Conservation (phyloP, 2,329 filamentous ascomycete species). For the Sclerotinia borealis region DNA sequence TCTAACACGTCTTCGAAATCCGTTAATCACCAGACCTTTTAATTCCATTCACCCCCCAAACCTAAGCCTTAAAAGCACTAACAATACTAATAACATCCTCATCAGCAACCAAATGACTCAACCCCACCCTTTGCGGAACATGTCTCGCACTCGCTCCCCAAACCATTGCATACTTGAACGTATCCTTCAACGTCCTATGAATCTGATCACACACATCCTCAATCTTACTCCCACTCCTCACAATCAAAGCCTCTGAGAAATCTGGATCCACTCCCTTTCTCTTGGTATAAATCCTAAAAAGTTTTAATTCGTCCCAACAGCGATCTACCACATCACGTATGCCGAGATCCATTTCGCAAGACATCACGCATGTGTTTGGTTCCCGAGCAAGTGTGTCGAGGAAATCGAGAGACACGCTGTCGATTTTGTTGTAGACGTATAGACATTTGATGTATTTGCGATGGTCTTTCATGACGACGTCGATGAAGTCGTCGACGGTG, state of each 20-base stretch:
- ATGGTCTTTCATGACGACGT: conserved; percentile 99
- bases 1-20: not conserved
- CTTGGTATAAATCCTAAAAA: conserved; percentile 96
- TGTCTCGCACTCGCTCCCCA: conserved; percentile 97
- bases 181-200: conserved; percentile 91
- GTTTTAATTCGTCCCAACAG: conserved; percentile 85
- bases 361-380: conserved; percentile 93
- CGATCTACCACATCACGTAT: conserved; percentile 89
- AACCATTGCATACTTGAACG: conserved; percentile 96
- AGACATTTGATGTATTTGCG: conserved; percentile 91
- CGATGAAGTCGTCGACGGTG: conserved; percentile 97
- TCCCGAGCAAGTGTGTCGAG: conserved; percentile 88
- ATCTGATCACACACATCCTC: conserved; percentile 97
- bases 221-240: conserved; percentile 78
- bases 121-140: conserved; percentile 85
- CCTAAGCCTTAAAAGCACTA: conserved; percentile 40
- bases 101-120: conserved; percentile 71
- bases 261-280: conserved; percentile 86
- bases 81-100: conserved; percentile 65
- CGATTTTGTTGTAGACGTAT: conserved; percentile 99
- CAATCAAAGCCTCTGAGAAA: conserved; percentile 88
- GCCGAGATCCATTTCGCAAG: conserved; percentile 89
- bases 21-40: too few species aligned
- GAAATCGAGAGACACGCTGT: conserved; percentile 88
- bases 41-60: conserved; percentile 39